phyloP scores from a whole-genome alignment of 1,284 basidiomycete species.

The Meira miltonrushii region DNA sequence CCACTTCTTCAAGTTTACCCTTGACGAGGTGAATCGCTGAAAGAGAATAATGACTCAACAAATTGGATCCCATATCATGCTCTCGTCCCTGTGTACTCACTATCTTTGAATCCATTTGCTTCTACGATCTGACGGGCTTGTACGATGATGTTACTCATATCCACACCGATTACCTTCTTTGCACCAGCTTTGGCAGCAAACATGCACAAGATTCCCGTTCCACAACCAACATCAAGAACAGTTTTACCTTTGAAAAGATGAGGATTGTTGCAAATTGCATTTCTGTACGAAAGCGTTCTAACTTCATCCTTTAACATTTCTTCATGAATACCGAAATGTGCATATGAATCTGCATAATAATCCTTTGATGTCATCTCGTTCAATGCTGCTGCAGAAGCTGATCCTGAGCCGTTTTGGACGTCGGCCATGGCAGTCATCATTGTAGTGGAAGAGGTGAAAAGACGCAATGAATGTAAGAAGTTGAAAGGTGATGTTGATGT shows the following conservation, averaged over 20 bases:
- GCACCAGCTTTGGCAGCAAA: constrained; percentile 98
- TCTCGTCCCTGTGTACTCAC: constrained; percentile 11
- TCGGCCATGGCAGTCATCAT: background rate
- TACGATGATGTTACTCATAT: constrained; percentile 99
- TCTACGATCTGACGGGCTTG: constrained; percentile 95
- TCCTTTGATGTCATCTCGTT: constrained; percentile 45
- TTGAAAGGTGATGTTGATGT: background rate
- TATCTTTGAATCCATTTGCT: constrained; percentile 90
- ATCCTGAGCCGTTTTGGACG: constrained; percentile 28
- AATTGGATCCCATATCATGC: background rate
- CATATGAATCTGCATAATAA: constrained; percentile 52
- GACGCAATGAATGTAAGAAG: background rate
- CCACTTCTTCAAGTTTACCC: constrained; percentile 90
- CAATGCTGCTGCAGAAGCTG: constrained; percentile 19
- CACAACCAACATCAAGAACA: constrained; percentile 96
- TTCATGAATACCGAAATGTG: constrained; percentile 52
- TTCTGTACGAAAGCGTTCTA: constrained; percentile 89
- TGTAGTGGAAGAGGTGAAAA: background rate
- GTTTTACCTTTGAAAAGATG: constrained; percentile 74
- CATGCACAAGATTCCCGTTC: constrained; percentile 97
- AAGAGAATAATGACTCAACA: background rate
- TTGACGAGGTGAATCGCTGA: constrained; percentile 80
- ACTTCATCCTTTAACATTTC: constrained; percentile 99
- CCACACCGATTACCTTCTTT: constrained; percentile 76
- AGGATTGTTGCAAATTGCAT: constrained; percentile 88